Evolutionary conservation across 2,329 filamentous ascomycete species (phyloP).

Genomic region (Exserohilum turcica): DNA sequence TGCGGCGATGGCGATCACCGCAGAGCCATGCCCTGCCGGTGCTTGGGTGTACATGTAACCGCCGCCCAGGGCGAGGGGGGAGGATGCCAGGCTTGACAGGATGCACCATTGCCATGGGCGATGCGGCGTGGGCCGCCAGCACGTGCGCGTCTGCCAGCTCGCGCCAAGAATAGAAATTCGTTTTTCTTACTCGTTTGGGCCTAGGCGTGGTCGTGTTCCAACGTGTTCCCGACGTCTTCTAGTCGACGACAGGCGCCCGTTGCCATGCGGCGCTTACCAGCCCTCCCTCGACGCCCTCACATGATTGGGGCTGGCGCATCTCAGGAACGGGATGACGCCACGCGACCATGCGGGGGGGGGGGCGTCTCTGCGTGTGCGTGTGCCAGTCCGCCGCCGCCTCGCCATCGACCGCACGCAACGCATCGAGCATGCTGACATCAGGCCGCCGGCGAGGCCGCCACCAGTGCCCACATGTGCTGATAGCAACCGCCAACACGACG

Average conservation of each 20-base stretch:
- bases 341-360: constrained; percentile 26
- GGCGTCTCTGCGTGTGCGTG: constrained; percentile 21
- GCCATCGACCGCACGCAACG: no score
- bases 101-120: no score
- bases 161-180: constrained; percentile 6
- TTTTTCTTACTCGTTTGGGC: neutral
- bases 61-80: constrained; percentile 2
- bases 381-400: no score
- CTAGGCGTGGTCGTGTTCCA: neutral
- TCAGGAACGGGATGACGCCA: constrained; percentile 15
- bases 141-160: constrained; percentile 14
- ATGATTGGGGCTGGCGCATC: constrained; percentile 6
- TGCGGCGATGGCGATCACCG: constrained; percentile 17
- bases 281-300: neutral
- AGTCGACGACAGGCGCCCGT: neutral
- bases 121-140: constrained; percentile 10
- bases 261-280: neutral
- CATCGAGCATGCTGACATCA: neutral
- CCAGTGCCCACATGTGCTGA: neutral
- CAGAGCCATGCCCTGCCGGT: neutral
- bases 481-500: neutral
- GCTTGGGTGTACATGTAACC: constrained; percentile 14
- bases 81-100: constrained; percentile 4
- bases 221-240: neutral
- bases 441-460: neutral